Evolutionary conservation across 2,329 filamentous ascomycete species (phyloP).

Genomic region (Xylariales sp.): DNA sequence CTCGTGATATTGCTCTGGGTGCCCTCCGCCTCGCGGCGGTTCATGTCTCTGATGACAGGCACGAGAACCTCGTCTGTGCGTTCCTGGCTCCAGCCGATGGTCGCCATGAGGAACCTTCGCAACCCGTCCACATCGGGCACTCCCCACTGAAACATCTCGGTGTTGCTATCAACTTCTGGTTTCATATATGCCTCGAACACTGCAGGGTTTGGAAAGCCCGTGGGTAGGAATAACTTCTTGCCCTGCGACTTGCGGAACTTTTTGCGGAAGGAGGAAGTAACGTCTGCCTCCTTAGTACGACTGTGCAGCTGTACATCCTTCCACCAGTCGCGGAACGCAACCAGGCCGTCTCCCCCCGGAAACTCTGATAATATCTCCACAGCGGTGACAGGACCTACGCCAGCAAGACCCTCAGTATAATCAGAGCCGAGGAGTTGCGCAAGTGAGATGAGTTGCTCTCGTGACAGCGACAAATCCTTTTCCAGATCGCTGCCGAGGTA

Average conservation of each 20-base stretch:
- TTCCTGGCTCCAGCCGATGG: slow-evolving; percentile 89
- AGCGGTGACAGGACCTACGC: slow-evolving; percentile 90
- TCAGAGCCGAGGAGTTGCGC: slow-evolving; percentile 91
- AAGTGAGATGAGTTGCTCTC: slow-evolving; percentile 82
- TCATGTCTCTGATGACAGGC: slow-evolving; percentile 94
- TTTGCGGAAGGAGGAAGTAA: slow-evolving; percentile 63
- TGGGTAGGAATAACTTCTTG: slow-evolving; percentile 81
- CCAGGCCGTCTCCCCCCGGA: slow-evolving; percentile 53
- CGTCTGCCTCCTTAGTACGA: slow-evolving; percentile 61
- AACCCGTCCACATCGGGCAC: slow-evolving; percentile 88
- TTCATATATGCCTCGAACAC: slow-evolving; percentile 81
- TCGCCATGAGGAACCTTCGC: slow-evolving; percentile 79
- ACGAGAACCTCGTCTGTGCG: slow-evolving; percentile 93
- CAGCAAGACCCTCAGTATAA: slow-evolving; percentile 88
- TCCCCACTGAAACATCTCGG: slow-evolving; percentile 88
- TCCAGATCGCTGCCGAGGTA: slow-evolving; percentile 82
- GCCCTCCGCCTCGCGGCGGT: slow-evolving; percentile 78
- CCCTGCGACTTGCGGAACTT: slow-evolving; percentile 80
- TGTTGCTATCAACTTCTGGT: slow-evolving; percentile 77
- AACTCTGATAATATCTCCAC: slow-evolving; percentile 95
- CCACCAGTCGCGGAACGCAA: slow-evolving; percentile 88
- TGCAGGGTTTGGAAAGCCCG: slow-evolving; percentile 70
- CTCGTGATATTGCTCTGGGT: slow-evolving; percentile 96
- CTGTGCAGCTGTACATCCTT: slow-evolving; percentile 63
- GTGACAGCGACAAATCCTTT: slow-evolving; percentile 80